Percentiles rank a stretch among this genome's conserved stretches.
phyloP scores from a whole-genome alignment of 495 filamentous ascomycete species.

The Neurospora sublineolata region DNA sequence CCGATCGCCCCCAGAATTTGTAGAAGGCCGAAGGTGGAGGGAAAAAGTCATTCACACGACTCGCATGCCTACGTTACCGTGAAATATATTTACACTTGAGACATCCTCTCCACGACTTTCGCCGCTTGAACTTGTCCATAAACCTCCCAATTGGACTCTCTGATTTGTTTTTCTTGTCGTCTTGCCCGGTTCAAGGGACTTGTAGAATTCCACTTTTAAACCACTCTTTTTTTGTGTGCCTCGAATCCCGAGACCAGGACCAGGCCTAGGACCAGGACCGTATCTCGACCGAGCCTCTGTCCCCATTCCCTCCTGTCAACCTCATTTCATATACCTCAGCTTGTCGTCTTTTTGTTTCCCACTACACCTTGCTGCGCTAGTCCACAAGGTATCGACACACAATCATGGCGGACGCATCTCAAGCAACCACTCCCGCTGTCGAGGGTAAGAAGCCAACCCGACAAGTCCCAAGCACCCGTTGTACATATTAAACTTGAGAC shows the following conservation, averaged over 20 bases:
- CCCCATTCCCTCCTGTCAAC: background rate
- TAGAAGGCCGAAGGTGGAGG: background rate
- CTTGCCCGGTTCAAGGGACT: background rate
- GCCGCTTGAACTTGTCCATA: background rate
- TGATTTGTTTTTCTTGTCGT: background rate
- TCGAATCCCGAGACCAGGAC: background rate
- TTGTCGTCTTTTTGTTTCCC: background rate
- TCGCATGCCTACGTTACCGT: background rate
- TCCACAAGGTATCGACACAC: background rate
- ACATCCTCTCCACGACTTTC: background rate
- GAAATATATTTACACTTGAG: background rate
- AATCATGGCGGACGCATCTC: background rate
- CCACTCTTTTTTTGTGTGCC: background rate
- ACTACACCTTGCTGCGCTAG: background rate
- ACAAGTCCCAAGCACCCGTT: background rate
- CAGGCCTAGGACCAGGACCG: background rate
- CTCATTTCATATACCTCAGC: background rate
- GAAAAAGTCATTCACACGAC: background rate
- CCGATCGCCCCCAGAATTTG: background rate
- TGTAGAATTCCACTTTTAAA: slow-evolving; percentile 1
- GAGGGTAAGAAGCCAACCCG: background rate
- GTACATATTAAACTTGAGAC: background rate
- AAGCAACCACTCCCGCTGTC: background rate
- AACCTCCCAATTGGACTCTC: background rate
- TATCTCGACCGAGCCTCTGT: background rate